Conservation (phyloP, 2,329 filamentous ascomycete species). For the Pseudocercospora vitis region DNA sequence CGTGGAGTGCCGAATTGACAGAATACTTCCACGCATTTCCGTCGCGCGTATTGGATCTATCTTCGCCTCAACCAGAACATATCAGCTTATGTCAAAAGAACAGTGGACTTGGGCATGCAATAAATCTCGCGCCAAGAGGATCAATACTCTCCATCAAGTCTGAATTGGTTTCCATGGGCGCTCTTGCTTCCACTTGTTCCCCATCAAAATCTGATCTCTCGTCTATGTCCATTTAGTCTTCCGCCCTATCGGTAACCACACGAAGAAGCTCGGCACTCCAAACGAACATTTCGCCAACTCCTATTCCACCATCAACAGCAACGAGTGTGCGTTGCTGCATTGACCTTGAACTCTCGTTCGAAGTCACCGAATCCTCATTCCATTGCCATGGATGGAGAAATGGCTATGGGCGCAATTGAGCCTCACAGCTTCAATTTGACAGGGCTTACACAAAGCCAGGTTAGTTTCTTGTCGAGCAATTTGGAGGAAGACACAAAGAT, state of each 20-base stretch:
- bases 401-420: too few species aligned
- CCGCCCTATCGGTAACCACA: slow-evolving; percentile 42
- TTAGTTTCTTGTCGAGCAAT: too few species aligned
- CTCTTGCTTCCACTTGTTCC: slow-evolving; percentile 31
- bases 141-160: background rate
- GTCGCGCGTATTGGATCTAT: slow-evolving; percentile 13
- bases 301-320: slow-evolving; percentile 41
- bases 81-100: background rate
- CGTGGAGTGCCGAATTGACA: slow-evolving; percentile 42
- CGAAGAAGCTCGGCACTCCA: slow-evolving; percentile 41
- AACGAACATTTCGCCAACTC: slow-evolving; percentile 42
- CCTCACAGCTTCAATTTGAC: too few species aligned
- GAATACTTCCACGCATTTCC: slow-evolving; percentile 29
- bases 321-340: slow-evolving; percentile 40
- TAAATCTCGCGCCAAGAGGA: too few species aligned
- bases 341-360: slow-evolving; percentile 37
- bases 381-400: too few species aligned
- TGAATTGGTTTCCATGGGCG: background rate
- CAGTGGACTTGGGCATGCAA: too few species aligned
- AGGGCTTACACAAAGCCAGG: too few species aligned
- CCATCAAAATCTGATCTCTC: slow-evolving; percentile 25
- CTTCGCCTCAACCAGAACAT: too few species aligned
- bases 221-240: slow-evolving; percentile 38
- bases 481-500: too few species aligned
- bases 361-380: too few species aligned